Evolutionary conservation across 2,329 filamentous ascomycete species (phyloP), one percentile per base, ranked within the genome.

Genomic region (Aureobasidium sp.): DNA sequence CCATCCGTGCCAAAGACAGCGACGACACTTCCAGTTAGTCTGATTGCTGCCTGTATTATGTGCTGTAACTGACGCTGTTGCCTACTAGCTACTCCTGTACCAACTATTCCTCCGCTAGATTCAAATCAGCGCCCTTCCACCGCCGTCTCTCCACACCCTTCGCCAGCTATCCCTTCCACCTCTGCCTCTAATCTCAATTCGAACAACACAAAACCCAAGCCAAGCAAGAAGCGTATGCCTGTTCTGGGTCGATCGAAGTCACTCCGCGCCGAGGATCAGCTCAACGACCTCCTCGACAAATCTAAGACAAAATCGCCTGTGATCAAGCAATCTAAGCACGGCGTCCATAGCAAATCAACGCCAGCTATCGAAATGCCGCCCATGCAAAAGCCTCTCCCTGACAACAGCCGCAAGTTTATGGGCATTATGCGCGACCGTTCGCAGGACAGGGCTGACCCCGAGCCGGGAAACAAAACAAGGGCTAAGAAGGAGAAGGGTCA

Each of bases 381-480:
- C 54, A 29, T 47, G 60, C 32, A 60, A 53, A 53, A 62, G 45
- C 34, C 57, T 45, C 27, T 49, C n/a, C 9, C 49, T 16, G 82
- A 84, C 41, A 82, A 84, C 67, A 89, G 91, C 61, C 83, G 86
- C 67, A 81, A 85, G 3, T 85, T 87, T 68, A 82, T 84, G 66
- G 83, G 87, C 48, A 86, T 87, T 76, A 74, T 81, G 61, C 82
- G 89, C 64, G 90, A 89, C 67, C 85, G 87, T 67, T 91, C 89
- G 3, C 85, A 85, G 64, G 90, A 95, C 71, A 84, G 89, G 36
- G 70, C 73, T 14, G 70, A 71, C 9, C 70, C 72, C 25, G 61
- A 59, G 25, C 9, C 55, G 39, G 34, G 21, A 21, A 39, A 39
- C 42, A 63, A 62, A 36, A 7, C 63, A 37, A 65, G 63, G 27